Evolutionary conservation across 2,329 filamentous ascomycete species (phyloP), one percentile per base, ranked within the genome.

Genomic region (Fusarium sp.): DNA sequence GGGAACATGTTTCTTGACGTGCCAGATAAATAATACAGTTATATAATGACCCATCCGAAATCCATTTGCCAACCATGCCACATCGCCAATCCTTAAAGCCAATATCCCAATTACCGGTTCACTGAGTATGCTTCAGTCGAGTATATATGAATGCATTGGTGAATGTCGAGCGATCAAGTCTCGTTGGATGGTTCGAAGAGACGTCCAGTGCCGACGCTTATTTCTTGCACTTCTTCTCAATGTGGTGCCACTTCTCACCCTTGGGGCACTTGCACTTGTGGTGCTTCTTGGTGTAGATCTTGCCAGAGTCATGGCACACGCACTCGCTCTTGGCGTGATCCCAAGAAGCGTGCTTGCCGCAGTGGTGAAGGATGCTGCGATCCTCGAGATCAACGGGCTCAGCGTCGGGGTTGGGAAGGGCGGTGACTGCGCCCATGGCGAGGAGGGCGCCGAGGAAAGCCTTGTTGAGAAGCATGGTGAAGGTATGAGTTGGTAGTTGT

Each of bases 231-330:
- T 71, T 44, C 37, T 54, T 64, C 41, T 63, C 57, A 21, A 59
- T 7, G 16, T 69, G 68, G 23, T 71, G 56, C 68, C 52, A 71
- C 57, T 57, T 71, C 56, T 71, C 62, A 5, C 68, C 68, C 63
- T 72, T 67, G 35, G 68, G 68, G 29, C 68, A 71, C 18, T 51
- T 27, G 38, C 68, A 70, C 42, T 46, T 68, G 45, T 72, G 61
- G 27, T 72, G 63, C 14, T 72, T 44, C 27, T 49, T 33, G 38
- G 58, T 37, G 15, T 45, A 71, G 5, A 46, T n/a, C 18, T 71
- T 72, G 19, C 63, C 62, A 5, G 42, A 51, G n/a, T 70, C 68
- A 4, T 70, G 68, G 51, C 68, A 70, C 15, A 54, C 48, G 4
- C 67, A 70, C 11, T 49, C 45, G 10, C 33, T 54, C 42, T 61